Conservation (phyloP, 345 rosid species). For the Salix udensis region DNA sequence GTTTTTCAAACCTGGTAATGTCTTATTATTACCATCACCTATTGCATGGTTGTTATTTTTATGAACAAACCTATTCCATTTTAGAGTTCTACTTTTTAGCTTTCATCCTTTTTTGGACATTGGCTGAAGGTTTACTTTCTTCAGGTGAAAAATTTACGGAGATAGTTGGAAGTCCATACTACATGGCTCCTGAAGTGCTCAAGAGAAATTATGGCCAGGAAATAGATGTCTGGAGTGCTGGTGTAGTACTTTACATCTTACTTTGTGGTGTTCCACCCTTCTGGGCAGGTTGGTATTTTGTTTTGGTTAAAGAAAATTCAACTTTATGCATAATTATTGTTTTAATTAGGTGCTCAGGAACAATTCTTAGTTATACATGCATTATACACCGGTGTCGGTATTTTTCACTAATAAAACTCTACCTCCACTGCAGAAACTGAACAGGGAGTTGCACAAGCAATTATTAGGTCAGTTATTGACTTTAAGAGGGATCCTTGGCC, state of each 20-base stretch:
- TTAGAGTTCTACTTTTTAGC: background rate
- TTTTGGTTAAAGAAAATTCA: background rate
- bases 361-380: background rate
- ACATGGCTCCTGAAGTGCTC: slow-evolving; percentile 38
- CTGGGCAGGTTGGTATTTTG: slow-evolving; percentile 32
- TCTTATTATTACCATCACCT: background rate
- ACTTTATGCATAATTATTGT: background rate
- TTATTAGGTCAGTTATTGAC: slow-evolving; percentile 25
- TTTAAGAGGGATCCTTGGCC: slow-evolving; percentile 37
- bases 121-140: slow-evolving; percentile 8
- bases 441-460: slow-evolving; percentile 35
- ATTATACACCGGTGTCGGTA: background rate
- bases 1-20: slow-evolving; percentile 33
- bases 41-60: background rate
- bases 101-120: background rate
- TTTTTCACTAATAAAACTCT: background rate
- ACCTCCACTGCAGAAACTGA: slow-evolving; percentile 29
- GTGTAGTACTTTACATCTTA: slow-evolving; percentile 35
- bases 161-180: slow-evolving; percentile 38
- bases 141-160: slow-evolving; percentile 31
- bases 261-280: slow-evolving; percentile 38
- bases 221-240: slow-evolving; percentile 40
- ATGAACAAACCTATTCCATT: background rate
- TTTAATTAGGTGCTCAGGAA: background rate
- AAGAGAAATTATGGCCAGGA: slow-evolving; percentile 35